Evolutionary conservation across 2,329 filamentous ascomycete species (phyloP).

Genomic region (Ramularia collo-cygni): DNA sequence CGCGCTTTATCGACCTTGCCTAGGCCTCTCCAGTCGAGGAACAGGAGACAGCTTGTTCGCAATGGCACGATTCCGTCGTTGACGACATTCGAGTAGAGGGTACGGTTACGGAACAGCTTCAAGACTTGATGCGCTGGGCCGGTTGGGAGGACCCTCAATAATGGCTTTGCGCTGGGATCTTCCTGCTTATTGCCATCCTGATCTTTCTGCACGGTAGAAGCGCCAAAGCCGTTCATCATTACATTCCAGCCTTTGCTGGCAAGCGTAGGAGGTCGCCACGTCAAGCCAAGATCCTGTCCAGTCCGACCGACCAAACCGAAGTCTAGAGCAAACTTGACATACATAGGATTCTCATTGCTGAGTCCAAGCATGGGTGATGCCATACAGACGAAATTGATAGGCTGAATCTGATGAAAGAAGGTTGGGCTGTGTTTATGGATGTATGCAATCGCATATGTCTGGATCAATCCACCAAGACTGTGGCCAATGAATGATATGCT

Average conservation of each 20-base stretch:
- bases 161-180: constrained; percentile 79
- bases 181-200: constrained; percentile 42
- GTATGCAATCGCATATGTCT: constrained; percentile 92
- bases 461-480: constrained; percentile 80
- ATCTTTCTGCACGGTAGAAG: constrained; percentile 40
- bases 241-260: constrained; percentile 82
- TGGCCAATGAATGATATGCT: constrained; percentile 94
- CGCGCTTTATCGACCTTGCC: constrained; percentile 91
- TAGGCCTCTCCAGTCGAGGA: constrained; percentile 92
- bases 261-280: constrained; percentile 84
- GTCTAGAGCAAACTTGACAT: constrained; percentile 93
- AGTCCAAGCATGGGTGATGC: constrained; percentile 84
- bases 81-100: constrained; percentile 92
- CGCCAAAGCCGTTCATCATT: constrained; percentile 72
- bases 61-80: constrained; percentile 96
- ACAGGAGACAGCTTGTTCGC: constrained; percentile 90
- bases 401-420: constrained; percentile 80
- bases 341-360: constrained; percentile 95
- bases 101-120: constrained; percentile 81
- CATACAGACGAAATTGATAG: constrained; percentile 83
- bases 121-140: constrained; percentile 84
- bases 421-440: constrained; percentile 91
- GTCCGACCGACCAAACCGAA: constrained; percentile 95
- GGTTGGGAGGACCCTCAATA: constrained; percentile 81
- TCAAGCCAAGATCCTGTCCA: constrained; percentile 88